Evolutionary conservation across 257 asterid species (phyloP).

Genomic region (Solanum lycopersicoides): DNA sequence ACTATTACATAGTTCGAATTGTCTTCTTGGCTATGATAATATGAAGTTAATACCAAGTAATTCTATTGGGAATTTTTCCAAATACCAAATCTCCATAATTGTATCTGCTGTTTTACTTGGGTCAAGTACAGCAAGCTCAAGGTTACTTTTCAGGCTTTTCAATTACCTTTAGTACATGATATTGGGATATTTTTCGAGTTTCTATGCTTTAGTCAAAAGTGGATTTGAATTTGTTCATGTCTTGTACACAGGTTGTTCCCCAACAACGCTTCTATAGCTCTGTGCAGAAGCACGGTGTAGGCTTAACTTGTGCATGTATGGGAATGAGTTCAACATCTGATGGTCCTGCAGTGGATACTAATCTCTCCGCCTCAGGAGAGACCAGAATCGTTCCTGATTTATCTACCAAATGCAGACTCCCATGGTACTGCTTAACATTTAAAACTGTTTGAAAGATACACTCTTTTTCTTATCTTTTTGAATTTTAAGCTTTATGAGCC

Average conservation of each 20-base stretch:
- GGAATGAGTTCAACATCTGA: constrained; percentile 65
- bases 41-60: neutral
- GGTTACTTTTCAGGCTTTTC: neutral
- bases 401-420: constrained; percentile 53
- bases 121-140: neutral
- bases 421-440: constrained; percentile 42
- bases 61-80: neutral
- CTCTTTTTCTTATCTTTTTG: neutral
- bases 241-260: constrained; percentile 55
- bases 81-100: neutral
- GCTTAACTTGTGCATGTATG: constrained; percentile 71
- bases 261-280: constrained; percentile 46
- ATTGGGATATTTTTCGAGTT: neutral
- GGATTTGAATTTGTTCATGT: neutral
- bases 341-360: constrained; percentile 72
- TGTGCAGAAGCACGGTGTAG: constrained; percentile 66
- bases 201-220: neutral
- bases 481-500: neutral
- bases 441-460: neutral
- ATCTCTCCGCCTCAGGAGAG: constrained; percentile 78
- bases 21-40: neutral
- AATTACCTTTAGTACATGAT: neutral
- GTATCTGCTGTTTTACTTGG: neutral
- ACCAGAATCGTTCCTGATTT: constrained; percentile 78
- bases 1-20: neutral